Conservation (phyloP, 257 asterid species). For the Parsonsia alboflavescens region DNA sequence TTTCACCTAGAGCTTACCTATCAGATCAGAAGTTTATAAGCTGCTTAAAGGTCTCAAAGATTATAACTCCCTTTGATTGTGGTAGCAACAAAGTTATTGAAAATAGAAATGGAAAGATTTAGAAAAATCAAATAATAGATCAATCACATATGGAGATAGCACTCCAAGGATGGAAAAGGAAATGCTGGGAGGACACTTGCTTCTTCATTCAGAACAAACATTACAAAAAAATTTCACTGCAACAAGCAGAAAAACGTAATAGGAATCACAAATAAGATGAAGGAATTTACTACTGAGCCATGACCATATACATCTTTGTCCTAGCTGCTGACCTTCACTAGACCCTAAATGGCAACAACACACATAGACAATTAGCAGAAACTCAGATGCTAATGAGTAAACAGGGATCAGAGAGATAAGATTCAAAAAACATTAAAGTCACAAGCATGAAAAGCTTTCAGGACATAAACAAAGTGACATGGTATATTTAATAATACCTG, state of each 20-base stretch:
- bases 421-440: slow-evolving; percentile 12
- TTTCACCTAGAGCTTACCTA: neutral
- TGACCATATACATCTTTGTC: slow-evolving; percentile 55
- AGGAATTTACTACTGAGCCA: slow-evolving; percentile 61
- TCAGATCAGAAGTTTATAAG: neutral
- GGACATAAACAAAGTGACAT: slow-evolving; percentile 19
- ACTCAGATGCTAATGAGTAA: slow-evolving; percentile 19
- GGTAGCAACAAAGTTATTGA: neutral
- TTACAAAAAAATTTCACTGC: neutral
- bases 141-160: neutral
- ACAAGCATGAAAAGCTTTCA: slow-evolving; percentile 13
- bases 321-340: slow-evolving; percentile 76
- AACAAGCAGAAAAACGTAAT: slow-evolving; percentile 1
- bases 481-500: slow-evolving; percentile 41
- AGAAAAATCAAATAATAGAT: neutral
- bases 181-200: neutral
- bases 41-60: neutral
- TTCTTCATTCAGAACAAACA: neutral
- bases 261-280: slow-evolving; percentile 33
- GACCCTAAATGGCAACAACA: slow-evolving; percentile 59
- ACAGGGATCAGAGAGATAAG: neutral
- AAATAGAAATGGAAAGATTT: neutral
- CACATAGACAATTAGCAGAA: slow-evolving; percentile 37
- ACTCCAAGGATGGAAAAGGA: neutral
- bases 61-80: neutral